Base-by-base conservation (phyloP, 768 basidiomycete genomes). In the Lentinula detonsa region DNA sequence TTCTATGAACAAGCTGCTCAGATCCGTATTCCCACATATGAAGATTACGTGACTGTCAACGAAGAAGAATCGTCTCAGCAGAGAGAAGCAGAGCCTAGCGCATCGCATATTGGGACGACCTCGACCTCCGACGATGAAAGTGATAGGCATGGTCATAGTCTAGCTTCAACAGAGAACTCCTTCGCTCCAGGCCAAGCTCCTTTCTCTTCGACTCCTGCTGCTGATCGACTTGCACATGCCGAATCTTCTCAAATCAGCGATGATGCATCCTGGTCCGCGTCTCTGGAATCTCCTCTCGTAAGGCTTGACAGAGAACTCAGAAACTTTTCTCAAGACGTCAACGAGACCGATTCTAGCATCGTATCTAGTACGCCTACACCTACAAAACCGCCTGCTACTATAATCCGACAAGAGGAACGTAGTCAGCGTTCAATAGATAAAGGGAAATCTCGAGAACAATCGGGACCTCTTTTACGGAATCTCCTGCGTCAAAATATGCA, bases 1-100 rank as follows among this genome's bases (percentile, higher is more conserved):
- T 98, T 99, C 79, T 98, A 95, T 69, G 95, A 98, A 69, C 85
- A 90, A 62, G 93, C 95, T 8, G 95, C 96, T 3, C 88, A 93
- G 66, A 88, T 94, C 33, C 85, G 87, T 43, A 88, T 95, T 48
- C 87, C 89, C 4, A 85, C 85, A 1, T 85, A 80, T 37, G 91
- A 86, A 13, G 87, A 91, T 60, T 80, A 84, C 61, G 84, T 81
- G n/a, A 81, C 76, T 6, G 75, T 78, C 45, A 78, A 83, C 51
- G 86, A 85, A 45, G 33, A 35, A 18, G 74, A 78, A 18, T 73
- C 77, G 5, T 79, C 80, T 0, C 74, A 80, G 60, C 64, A 71
- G 16, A 76, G 76, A 45, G 72, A 75, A 23, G 28, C 60, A 3
- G 70, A 71, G 59, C 65, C 6, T 68, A 74, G 62, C 64, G 68